A percentile compares a stretch with the other conserved stretches of the same genome.
phyloP scores from a whole-genome alignment of 2,329 filamentous ascomycete species.

The Ciborinia camelliae region DNA sequence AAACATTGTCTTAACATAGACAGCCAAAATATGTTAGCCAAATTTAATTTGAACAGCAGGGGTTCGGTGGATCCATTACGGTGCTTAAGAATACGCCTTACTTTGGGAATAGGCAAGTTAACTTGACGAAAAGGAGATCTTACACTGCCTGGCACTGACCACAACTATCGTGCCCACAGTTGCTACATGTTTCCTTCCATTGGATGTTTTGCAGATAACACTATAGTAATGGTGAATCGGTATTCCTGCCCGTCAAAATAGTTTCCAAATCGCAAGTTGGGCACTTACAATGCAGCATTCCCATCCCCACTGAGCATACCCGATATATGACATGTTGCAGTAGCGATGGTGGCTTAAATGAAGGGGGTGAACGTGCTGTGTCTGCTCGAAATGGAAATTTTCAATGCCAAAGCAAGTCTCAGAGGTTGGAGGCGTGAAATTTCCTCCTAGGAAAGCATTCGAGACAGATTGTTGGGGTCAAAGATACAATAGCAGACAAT shows the following conservation, averaged over 20 bases:
- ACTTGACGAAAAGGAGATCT: background rate
- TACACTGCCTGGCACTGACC: slow-evolving; percentile 17
- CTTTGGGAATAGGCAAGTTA: background rate
- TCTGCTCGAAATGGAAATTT: background rate
- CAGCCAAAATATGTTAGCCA: background rate
- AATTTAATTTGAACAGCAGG: background rate
- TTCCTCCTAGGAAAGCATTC: background rate
- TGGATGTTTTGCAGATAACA: slow-evolving; percentile 15
- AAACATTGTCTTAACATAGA: background rate
- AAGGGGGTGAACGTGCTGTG: background rate
- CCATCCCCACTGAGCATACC: slow-evolving; percentile 16
- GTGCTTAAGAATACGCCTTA: background rate
- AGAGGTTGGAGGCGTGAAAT: background rate
- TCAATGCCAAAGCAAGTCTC: background rate
- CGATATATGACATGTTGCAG: background rate
- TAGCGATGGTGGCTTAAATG: background rate
- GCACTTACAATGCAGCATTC: slow-evolving; percentile 17
- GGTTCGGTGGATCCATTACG: background rate
- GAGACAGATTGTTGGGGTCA: background rate
- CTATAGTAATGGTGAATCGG: background rate
- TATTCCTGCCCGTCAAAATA: background rate
- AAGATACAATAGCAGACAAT: background rate
- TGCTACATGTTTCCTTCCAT: slow-evolving; percentile 13
- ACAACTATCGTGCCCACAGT: slow-evolving; percentile 16
- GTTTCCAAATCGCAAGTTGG: background rate